A percentile compares a stretch with the other conserved stretches of the same genome.
These are phyloP conservation scores for Colletotrichum aenigma DNA, from an alignment of 2,329 filamentous ascomycete genomes.

Conservation along the genomic window DNA sequence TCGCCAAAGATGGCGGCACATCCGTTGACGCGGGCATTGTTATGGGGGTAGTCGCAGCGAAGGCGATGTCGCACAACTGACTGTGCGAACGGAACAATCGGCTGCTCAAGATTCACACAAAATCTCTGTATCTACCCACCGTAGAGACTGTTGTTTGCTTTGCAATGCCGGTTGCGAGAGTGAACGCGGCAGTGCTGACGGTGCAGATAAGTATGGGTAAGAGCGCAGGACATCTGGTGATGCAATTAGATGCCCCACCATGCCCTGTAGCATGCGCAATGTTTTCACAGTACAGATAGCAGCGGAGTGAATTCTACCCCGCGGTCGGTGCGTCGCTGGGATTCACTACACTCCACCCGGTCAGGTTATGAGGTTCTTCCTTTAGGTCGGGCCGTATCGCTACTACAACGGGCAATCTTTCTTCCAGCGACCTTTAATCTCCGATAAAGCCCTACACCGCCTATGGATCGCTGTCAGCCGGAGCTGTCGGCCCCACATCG, in stretches of 20 bases:
- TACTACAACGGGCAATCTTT: background rate
- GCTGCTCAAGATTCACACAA: background rate
- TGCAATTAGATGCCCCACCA: background rate
- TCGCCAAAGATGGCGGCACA: slow-evolving; percentile 1
- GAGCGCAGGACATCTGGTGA: background rate
- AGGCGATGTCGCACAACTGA: background rate
- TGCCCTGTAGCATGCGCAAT: background rate
- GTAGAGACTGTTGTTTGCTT: background rate
- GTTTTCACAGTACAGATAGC: background rate
- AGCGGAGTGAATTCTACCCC: background rate
- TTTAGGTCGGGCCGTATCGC: background rate
- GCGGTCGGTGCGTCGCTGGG: background rate
- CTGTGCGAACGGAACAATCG: background rate
- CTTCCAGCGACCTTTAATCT: background rate
- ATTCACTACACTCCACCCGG: background rate
- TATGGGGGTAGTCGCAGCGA: background rate
- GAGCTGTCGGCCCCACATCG: background rate
- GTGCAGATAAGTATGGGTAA: background rate
- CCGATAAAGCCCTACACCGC: background rate
- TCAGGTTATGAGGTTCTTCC: background rate
- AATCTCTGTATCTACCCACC: background rate
- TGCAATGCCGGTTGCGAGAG: background rate
- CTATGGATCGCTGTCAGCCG: background rate
- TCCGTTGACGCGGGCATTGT: background rate
- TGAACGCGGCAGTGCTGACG: background rate